phyloP scores from a whole-genome alignment of 768 basidiomycete species.

The Holtermanniella nyarrowii region DNA sequence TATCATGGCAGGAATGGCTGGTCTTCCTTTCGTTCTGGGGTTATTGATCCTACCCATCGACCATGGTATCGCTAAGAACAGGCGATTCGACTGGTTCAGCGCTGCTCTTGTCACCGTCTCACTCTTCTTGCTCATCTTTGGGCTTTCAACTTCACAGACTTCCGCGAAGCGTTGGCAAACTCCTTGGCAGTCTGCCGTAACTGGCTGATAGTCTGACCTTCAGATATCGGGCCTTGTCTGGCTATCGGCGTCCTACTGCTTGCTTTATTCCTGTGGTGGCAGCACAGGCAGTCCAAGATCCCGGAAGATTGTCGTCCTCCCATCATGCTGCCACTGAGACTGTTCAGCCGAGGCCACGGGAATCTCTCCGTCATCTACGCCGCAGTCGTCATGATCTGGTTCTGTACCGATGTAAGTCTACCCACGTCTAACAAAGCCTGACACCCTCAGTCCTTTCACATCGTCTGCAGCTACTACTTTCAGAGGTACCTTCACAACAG shows the following conservation, averaged over 20 bases:
- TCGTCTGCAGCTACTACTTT: not conserved
- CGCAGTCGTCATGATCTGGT: slow-evolving; percentile 1
- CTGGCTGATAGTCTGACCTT: not conserved
- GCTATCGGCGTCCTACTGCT: not conserved
- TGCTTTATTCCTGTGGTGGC: not conserved
- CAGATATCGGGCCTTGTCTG: not conserved
- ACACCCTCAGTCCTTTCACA: not conserved
- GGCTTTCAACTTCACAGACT: not conserved
- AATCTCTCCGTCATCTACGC: slow-evolving; percentile 6
- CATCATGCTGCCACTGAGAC: not conserved
- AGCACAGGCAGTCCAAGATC: not conserved
- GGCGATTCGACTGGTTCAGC: not conserved
- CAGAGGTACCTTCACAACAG: not conserved
- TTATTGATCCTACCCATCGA: not conserved
- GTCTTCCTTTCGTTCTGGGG: not conserved
- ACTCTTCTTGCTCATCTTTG: not conserved
- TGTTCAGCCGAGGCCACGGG: not conserved
- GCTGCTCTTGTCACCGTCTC: not conserved
- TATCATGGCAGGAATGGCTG: not conserved
- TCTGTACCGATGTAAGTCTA: slow-evolving; percentile 1
- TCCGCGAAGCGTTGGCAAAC: not conserved
- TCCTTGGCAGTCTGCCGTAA: not conserved
- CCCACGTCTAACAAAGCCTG: not conserved
- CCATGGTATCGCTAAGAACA: not conserved
- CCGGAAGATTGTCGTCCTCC: not conserved